Percentiles rank a stretch among this genome's conserved stretches.
Conservation (phyloP, 139 green algal genomes). For the Gonium pectorale region DNA sequence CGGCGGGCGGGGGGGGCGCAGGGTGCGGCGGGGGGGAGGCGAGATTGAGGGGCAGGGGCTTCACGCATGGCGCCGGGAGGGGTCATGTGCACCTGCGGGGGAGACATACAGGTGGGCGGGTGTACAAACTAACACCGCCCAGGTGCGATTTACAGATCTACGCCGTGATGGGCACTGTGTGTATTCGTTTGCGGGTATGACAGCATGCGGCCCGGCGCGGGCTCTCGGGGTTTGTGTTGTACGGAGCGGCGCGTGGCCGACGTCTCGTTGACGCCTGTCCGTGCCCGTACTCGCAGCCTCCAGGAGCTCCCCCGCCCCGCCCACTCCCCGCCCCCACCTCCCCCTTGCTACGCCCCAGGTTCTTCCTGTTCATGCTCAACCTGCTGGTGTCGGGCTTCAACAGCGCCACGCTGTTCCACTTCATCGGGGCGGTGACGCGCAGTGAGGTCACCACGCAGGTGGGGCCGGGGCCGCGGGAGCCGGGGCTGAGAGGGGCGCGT, state of each 20-base stretch:
- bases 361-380: conserved; percentile 59
- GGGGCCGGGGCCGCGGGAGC: too few relatives aligned
- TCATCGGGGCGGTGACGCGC: conserved; percentile 58
- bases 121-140: too few relatives aligned
- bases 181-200: too few relatives aligned
- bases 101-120: too few relatives aligned
- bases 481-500: too few relatives aligned
- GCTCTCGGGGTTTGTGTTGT: too few relatives aligned
- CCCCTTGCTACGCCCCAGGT: conserved; percentile 19
- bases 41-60: not conserved
- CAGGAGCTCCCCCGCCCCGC: not conserved
- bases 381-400: conserved; percentile 42
- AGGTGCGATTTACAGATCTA: too few relatives aligned
- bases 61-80: too few relatives aligned
- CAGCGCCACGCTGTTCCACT: conserved; percentile 64
- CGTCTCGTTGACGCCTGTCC: not conserved
- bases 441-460: too few relatives aligned
- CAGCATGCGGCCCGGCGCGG: too few relatives aligned
- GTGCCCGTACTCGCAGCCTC: not conserved
- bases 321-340: not conserved
- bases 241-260: not conserved
- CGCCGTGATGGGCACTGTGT: too few relatives aligned
- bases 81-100: too few relatives aligned
- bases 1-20: not conserved
- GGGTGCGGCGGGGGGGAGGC: not conserved